These are phyloP conservation scores for Phytophthora tubulina DNA, from an alignment of 352 stramenopile species.

Conservation along the genomic window DNA sequence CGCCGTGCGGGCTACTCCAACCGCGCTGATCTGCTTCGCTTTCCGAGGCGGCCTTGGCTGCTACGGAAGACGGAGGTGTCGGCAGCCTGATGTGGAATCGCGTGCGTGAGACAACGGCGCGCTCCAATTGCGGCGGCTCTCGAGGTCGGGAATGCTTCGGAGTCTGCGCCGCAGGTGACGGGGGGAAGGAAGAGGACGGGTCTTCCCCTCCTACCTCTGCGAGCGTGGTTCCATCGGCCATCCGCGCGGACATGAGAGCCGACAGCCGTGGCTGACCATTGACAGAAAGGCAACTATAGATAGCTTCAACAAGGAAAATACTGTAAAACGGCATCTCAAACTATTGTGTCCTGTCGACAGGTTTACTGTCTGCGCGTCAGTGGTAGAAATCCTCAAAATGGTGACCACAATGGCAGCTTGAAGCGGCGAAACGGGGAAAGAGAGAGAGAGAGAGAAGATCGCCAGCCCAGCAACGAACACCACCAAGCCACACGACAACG, in stretches of 20 bases:
- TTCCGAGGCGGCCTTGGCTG: neutral
- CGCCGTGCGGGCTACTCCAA: slow-evolving; percentile 77
- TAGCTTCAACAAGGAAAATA: slow-evolving; percentile 21
- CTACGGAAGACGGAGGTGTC: neutral
- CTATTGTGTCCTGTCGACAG: slow-evolving; percentile 18
- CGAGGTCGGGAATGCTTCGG: neutral
- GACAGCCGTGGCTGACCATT: neutral
- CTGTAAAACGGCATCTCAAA: neutral
- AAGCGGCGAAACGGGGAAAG: neutral
- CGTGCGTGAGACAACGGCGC: slow-evolving; percentile 62
- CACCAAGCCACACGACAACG: slow-evolving; percentile 11
- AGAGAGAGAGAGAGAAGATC: slow-evolving; percentile 13
- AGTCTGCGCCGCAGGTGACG: neutral
- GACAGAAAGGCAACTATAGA: slow-evolving; percentile 10
- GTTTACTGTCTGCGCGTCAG: slow-evolving; percentile 3
- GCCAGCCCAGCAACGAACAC: slow-evolving; percentile 12
- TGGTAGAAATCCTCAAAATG: slow-evolving; percentile 30
- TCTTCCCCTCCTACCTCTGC: neutral
- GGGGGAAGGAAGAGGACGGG: neutral
- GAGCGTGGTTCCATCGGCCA: neutral
- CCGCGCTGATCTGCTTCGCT: slow-evolving; percentile 43
- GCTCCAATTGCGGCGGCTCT: slow-evolving; percentile 44
- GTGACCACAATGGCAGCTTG: slow-evolving; percentile 28
- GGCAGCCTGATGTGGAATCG: slow-evolving; percentile 64
- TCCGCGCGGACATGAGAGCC: slow-evolving; percentile 1